Evolutionary conservation across 805 yeast genomes (phyloP), one percentile per base, ranked within the genome.

Genomic region (Debaryomyces hansenii): DNA sequence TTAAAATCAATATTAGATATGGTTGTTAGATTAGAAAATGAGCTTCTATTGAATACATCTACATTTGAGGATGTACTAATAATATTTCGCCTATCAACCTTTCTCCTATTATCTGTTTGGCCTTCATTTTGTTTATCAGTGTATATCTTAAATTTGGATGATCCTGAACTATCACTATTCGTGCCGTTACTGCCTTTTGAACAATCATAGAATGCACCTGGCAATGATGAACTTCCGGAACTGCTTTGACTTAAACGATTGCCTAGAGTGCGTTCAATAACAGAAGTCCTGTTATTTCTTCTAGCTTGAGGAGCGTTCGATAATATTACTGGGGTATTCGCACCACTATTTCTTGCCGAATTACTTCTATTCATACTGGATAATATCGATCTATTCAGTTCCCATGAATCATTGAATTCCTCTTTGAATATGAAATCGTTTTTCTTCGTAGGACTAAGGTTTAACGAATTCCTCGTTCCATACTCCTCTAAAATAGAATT

Each of bases 401-500:
- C 40, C 10, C 35, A 27, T n/a, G 48, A 34, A 28, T 44, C 67
- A 42, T 66, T 67, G 43, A 64, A 64, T 32, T 60, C 59, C 45
- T 67, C 72, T 40, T 53, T 52, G 43, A 66, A 67, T 4, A 65
- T 42, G 47, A 62, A 63, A 16, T 31, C 44, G 9, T 41, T 40
- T 24, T 14, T 28, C 16, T 41, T 20, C 10, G 35, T 14, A 2
- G 34, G 34, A 14, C 16, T n/a, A 14, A n/a, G 6, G 5, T 31
- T 8, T 31, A 11, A 31, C 16, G 34, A n/a, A 14, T 31, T 14
- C 34, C 34, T 11, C 4, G 8, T 14, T 31, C 11, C 12, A 41
- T 68, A 66, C 32, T 64, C 72, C 21, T 63, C 57, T 5, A 69
- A 55, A 7, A 69, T 56, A 14, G 67, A 60, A 41, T 66, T 63